Percentiles rank a stretch among this genome's conserved stretches.
phyloP scores from a whole-genome alignment of 805 yeast species.

The Suhomyces sp. region DNA sequence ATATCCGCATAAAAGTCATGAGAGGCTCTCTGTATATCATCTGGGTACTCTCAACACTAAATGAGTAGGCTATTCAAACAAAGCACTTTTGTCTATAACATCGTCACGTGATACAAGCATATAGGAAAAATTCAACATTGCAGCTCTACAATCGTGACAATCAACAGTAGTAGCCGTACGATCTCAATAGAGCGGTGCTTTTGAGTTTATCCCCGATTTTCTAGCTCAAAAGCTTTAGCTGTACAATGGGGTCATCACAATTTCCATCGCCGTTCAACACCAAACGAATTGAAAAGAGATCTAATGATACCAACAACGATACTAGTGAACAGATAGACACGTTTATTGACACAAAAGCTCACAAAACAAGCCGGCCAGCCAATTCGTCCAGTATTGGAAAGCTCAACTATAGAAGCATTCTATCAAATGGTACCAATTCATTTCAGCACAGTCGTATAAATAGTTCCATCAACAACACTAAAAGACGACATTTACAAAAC shows the following conservation, averaged over 20 bases:
- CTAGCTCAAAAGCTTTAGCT: neutral
- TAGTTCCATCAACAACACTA: neutral
- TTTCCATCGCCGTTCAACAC: constrained; percentile 22
- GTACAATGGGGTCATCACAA: constrained; percentile 3
- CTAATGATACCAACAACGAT: neutral
- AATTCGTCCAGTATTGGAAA: neutral
- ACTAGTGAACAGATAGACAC: neutral
- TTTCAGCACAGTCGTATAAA: neutral
- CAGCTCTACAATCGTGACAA: neutral
- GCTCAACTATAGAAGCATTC: neutral
- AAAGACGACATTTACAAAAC: neutral
- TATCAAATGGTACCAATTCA: neutral
- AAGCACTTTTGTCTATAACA: neutral
- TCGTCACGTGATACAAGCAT: neutral
- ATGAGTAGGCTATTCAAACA: neutral
- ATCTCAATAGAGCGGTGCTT: neutral
- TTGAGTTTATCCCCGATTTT: neutral
- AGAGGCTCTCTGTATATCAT: too few relatives aligned
- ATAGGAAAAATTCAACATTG: neutral
- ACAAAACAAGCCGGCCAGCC: neutral
- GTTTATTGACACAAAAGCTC: neutral
- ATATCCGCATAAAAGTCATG: neutral
- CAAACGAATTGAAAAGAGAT: constrained; percentile 7
- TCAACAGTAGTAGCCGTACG: neutral
- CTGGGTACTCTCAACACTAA: too few relatives aligned